phyloP scores from a whole-genome alignment of 2,329 filamentous ascomycete species.

The Orbilia blumenaviensis region DNA sequence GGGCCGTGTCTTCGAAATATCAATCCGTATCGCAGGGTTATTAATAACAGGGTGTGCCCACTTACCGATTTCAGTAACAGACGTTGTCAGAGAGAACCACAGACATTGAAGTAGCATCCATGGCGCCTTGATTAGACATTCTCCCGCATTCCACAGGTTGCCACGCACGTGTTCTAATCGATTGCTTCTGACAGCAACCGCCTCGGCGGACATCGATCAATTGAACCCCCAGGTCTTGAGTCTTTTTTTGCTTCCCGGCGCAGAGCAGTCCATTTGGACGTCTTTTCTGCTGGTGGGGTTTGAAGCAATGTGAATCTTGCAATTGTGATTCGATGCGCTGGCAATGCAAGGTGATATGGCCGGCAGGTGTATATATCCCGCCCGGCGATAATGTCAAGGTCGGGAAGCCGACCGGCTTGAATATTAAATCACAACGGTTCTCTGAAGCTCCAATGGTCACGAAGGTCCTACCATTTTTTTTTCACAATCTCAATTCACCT shows the following conservation, averaged over 20 bases:
- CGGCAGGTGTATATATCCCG: neutral
- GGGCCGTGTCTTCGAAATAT: neutral
- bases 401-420: neutral
- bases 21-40: neutral
- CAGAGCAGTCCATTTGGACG: neutral
- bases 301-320: neutral
- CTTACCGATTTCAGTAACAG: conserved; percentile 19
- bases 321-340: conserved; percentile 30
- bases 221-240: neutral
- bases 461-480: neutral
- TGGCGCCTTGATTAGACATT: conserved; percentile 18
- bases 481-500: conserved; percentile 4
- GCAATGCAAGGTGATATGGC: conserved; percentile 50
- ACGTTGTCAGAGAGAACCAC: conserved; percentile 8
- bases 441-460: neutral
- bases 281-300: neutral
- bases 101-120: conserved; percentile 4
- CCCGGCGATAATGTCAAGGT: neutral
- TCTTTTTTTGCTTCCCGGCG: neutral
- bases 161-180: conserved; percentile 5
- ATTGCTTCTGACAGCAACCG: conserved; percentile 10
- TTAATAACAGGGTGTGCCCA: neutral
- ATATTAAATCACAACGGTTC: conserved; percentile 10
- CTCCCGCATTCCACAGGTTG: neutral
- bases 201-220: conserved; percentile 42